A percentile compares a stretch with the other conserved stretches of the same genome.
Conservation (phyloP, 805 yeast genomes). For the Zygosaccharomyces bailii region DNA sequence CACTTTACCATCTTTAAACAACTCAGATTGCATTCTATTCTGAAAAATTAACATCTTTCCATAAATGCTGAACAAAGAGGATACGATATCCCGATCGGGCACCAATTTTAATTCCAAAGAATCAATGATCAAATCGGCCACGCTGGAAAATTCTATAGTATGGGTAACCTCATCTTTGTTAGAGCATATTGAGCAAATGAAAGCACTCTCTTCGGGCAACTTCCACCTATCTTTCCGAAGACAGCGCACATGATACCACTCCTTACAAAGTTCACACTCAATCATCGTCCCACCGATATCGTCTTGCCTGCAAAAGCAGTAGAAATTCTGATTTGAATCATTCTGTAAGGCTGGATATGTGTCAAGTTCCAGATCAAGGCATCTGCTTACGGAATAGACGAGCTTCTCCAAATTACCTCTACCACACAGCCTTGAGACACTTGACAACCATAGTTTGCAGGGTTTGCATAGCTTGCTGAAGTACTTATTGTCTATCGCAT, state of each 20-base stretch:
- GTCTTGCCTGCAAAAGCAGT: constrained; percentile 59
- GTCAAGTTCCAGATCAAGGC: constrained; percentile 29
- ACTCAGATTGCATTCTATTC: constrained; percentile 10
- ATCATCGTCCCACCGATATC: constrained; percentile 61
- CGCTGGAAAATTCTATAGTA: constrained; percentile 16
- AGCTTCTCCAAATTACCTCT: constrained; percentile 10
- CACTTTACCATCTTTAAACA: constrained; percentile 19
- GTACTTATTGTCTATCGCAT: constrained; percentile 29
- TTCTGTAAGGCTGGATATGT: constrained; percentile 15
- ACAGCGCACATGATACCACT: constrained; percentile 69
- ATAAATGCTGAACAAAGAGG: constrained; percentile 17
- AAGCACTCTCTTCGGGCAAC: constrained; percentile 37
- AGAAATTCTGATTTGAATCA: constrained; percentile 25
- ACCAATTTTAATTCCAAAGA: constrained; percentile 22
- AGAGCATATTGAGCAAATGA: constrained; percentile 52
- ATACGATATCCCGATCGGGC: constrained; percentile 20
- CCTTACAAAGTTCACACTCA: constrained; percentile 65
- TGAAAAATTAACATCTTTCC: constrained; percentile 17
- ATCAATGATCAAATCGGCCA: constrained; percentile 18
- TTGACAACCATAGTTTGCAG: constrained; percentile 16
- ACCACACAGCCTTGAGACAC: constrained; percentile 8
- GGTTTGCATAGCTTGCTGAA: no score
- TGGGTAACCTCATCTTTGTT: constrained; percentile 15
- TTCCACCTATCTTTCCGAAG: constrained; percentile 40
- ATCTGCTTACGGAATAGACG: constrained; percentile 11